phyloP scores from a whole-genome alignment of 169 alveolate genomes.

The Eimeria praecox region DNA sequence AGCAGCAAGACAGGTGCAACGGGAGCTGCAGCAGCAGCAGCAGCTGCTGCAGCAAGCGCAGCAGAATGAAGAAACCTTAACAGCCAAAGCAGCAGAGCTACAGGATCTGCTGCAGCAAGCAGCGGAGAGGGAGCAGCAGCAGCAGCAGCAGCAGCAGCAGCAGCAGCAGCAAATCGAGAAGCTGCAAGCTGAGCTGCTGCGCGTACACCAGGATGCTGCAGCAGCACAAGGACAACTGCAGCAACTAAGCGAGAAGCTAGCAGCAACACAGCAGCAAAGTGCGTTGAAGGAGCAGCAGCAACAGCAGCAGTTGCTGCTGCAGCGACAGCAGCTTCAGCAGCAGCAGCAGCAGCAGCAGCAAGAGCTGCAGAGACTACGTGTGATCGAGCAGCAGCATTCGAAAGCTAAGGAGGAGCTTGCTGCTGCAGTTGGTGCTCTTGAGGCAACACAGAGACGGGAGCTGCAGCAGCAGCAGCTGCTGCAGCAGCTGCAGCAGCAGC shows the following conservation, averaged over 20 bases:
- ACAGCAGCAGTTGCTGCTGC: slow-evolving; percentile 54
- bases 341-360: slow-evolving; percentile 77
- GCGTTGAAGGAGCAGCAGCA: slow-evolving; percentile 48
- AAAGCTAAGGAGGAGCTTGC: slow-evolving; percentile 62
- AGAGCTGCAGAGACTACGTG: slow-evolving; percentile 33
- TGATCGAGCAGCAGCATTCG: slow-evolving; percentile 54
- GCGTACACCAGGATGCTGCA: slow-evolving; percentile 23
- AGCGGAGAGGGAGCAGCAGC: slow-evolving; percentile 49
- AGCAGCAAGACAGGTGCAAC: slow-evolving; percentile 45
- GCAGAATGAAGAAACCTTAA: background rate
- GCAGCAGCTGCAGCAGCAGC: slow-evolving; percentile 78
- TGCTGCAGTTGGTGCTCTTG: slow-evolving; percentile 46
- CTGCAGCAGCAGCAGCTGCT: slow-evolving; percentile 77
- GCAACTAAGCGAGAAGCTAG: slow-evolving; percentile 64
- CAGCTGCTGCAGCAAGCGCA: slow-evolving; percentile 68
- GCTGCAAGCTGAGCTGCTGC: slow-evolving; percentile 68
- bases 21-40: slow-evolving; percentile 64
- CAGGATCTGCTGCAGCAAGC: slow-evolving; percentile 58
- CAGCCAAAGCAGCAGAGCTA: slow-evolving; percentile 8
- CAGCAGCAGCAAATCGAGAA: slow-evolving; percentile 49
- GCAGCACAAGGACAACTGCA: slow-evolving; percentile 46
- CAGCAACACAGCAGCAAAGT: slow-evolving; percentile 42
- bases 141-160: slow-evolving; percentile 64
- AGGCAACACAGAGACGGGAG: slow-evolving; percentile 61
- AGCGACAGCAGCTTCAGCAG: slow-evolving; percentile 60